Percentiles rank a stretch among this genome's conserved stretches.
These are phyloP conservation scores for Penicillium diatomitis DNA, from an alignment of 495 filamentous ascomycete species.

Conservation along the genomic window DNA sequence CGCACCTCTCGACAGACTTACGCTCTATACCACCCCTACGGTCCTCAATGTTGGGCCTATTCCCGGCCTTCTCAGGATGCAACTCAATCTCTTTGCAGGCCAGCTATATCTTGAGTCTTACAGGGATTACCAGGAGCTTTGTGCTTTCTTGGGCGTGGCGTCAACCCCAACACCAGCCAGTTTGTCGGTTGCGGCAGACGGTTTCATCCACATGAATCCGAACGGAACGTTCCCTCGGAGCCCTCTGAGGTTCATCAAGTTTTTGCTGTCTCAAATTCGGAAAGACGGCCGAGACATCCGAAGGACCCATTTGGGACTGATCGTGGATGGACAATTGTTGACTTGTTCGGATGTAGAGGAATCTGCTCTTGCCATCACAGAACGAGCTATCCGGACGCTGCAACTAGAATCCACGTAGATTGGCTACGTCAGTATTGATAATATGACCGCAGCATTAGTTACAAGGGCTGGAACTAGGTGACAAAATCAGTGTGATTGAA, in stretches of 20 bases:
- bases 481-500: too few relatives aligned
- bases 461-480: too few relatives aligned
- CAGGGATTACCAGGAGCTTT: constrained; percentile 44
- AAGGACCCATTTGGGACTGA: constrained; percentile 46
- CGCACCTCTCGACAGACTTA: constrained; percentile 39
- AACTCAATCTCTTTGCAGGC: constrained; percentile 60
- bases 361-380: not conserved
- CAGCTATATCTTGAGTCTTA: constrained; percentile 51
- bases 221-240: constrained; percentile 34
- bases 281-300: constrained; percentile 40
- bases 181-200: constrained; percentile 29
- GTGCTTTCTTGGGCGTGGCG: constrained; percentile 43
- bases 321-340: constrained; percentile 39
- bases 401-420: not conserved
- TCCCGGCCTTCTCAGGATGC: constrained; percentile 15
- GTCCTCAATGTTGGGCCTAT: not conserved
- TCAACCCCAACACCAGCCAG: constrained; percentile 30
- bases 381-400: not conserved
- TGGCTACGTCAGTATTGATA: not conserved
- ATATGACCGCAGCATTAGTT: too few relatives aligned
- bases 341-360: not conserved
- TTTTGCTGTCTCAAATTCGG: constrained; percentile 41
- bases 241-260: constrained; percentile 44
- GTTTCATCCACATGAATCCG: constrained; percentile 13
- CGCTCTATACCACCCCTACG: constrained; percentile 21